These are phyloP conservation scores for Moesziomyces globuligerus DNA, from an alignment of 1,284 basidiomycete species.

Conservation along the genomic window DNA sequence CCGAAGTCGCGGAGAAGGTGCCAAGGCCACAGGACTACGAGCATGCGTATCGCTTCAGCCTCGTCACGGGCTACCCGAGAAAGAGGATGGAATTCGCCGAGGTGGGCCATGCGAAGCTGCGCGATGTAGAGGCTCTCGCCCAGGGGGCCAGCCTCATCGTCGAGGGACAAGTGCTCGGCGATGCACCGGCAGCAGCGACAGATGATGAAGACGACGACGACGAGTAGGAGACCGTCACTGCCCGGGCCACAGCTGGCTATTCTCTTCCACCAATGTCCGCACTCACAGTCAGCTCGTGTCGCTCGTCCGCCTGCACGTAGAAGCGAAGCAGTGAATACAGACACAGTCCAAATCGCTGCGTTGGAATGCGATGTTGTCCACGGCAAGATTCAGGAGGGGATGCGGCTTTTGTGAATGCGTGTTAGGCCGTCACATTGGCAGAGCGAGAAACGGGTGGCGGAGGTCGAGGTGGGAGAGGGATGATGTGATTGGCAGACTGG, in stretches of 20 bases:
- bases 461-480: too few species aligned
- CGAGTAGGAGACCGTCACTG: conserved; percentile 6
- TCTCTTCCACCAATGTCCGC: too few species aligned
- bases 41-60: conserved; percentile 50
- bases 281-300: too few species aligned
- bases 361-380: too few species aligned
- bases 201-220: conserved; percentile 38
- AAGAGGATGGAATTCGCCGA: conserved; percentile 26
- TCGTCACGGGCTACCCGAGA: conserved; percentile 61
- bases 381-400: too few species aligned
- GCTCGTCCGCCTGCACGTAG: too few species aligned
- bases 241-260: too few species aligned
- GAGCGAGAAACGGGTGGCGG: too few species aligned
- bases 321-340: too few species aligned
- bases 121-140: conserved; percentile 42
- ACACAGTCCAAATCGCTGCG: too few species aligned
- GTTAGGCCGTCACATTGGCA: not conserved
- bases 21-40: conserved; percentile 33
- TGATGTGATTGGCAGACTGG: not conserved
- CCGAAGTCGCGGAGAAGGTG: not conserved
- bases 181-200: conserved; percentile 11
- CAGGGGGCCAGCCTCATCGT: conserved; percentile 58
- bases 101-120: conserved; percentile 7
- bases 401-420: too few species aligned
- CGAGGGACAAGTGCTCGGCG: conserved; percentile 39